These are phyloP conservation scores for Farysia itapuensis DNA, from an alignment of 1,284 basidiomycete species.

Conservation along the genomic window DNA sequence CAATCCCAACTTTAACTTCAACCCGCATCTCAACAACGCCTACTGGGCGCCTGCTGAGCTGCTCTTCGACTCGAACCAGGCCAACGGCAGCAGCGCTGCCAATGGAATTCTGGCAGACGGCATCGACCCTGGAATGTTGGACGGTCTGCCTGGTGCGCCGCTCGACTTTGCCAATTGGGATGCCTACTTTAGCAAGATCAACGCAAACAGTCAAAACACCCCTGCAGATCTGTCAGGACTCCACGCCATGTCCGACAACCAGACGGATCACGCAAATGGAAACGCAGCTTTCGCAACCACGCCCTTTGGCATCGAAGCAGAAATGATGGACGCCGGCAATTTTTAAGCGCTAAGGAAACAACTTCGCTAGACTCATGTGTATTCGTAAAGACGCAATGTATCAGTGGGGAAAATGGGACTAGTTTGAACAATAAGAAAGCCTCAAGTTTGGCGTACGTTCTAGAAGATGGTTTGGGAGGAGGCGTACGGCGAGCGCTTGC, in stretches of 20 bases:
- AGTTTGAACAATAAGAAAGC: no score
- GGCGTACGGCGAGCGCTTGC: no score
- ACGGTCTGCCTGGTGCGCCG: constrained; percentile 35
- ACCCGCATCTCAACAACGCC: constrained; percentile 45
- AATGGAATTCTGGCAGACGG: constrained; percentile 9
- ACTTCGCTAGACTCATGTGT: no score
- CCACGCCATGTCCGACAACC: not conserved
- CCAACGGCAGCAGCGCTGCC: not conserved
- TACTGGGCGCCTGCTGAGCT: constrained; percentile 31
- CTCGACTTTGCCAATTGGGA: constrained; percentile 47
- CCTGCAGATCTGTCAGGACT: no score
- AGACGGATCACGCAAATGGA: not conserved
- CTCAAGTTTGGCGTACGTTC: no score
- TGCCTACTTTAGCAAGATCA: constrained; percentile 19
- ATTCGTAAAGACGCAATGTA: no score
- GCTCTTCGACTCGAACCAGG: constrained; percentile 3
- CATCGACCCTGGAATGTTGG: constrained; percentile 27
- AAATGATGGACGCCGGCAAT: constrained; percentile 38
- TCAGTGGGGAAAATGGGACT: no score
- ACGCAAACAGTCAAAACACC: not conserved
- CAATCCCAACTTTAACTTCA: constrained; percentile 39
- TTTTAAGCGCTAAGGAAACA: no score
- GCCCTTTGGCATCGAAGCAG: constrained; percentile 25
- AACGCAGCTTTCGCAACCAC: constrained; percentile 12
- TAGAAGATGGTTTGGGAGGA: no score